phyloP scores from a whole-genome alignment of 2,329 filamentous ascomycete species.

The Colletotrichum brevisporum region DNA sequence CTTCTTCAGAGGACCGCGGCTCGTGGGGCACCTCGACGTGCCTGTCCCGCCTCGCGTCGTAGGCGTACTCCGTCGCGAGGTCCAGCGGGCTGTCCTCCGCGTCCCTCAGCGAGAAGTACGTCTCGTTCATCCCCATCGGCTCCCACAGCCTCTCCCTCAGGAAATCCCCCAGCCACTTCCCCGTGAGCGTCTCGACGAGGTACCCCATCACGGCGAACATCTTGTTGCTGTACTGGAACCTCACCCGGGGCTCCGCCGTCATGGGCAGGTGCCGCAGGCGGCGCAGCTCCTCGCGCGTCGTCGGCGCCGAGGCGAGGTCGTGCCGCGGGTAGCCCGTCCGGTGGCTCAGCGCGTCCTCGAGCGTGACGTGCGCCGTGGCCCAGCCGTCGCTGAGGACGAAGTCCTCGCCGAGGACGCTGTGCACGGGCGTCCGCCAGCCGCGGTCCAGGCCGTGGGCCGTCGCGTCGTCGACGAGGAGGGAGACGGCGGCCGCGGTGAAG shows the following conservation, averaged over 20 bases:
- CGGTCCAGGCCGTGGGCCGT: constrained; percentile 46
- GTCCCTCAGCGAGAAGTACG: constrained; percentile 50
- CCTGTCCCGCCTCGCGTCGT: constrained; percentile 46
- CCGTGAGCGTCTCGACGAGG: constrained; percentile 60
- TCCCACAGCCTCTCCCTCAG: constrained; percentile 58
- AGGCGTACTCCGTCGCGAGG: constrained; percentile 60
- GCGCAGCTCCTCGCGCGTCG: constrained; percentile 54
- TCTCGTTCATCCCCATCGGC: constrained; percentile 63
- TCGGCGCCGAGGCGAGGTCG: constrained; percentile 50
- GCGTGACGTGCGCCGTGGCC: constrained; percentile 63
- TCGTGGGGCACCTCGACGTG: constrained; percentile 46
- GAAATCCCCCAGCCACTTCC: constrained; percentile 54
- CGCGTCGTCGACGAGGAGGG: constrained; percentile 61
- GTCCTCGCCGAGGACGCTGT: constrained; percentile 63
- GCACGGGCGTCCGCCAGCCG: constrained; percentile 63
- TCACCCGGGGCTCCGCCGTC: constrained; percentile 58
- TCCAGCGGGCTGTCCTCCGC: constrained; percentile 44
- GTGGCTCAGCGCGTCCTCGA: constrained; percentile 69
- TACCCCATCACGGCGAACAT: constrained; percentile 63
- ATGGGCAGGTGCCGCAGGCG: constrained; percentile 62
- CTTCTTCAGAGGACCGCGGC: constrained; percentile 51
- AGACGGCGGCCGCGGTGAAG: constrained; percentile 64
- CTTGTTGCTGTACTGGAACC: constrained; percentile 64
- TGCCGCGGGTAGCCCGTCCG: constrained; percentile 64
- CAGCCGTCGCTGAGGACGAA: constrained; percentile 64